Evolutionary conservation across 768 basidiomycete genomes (phyloP).

Genomic region (Russula lepida): DNA sequence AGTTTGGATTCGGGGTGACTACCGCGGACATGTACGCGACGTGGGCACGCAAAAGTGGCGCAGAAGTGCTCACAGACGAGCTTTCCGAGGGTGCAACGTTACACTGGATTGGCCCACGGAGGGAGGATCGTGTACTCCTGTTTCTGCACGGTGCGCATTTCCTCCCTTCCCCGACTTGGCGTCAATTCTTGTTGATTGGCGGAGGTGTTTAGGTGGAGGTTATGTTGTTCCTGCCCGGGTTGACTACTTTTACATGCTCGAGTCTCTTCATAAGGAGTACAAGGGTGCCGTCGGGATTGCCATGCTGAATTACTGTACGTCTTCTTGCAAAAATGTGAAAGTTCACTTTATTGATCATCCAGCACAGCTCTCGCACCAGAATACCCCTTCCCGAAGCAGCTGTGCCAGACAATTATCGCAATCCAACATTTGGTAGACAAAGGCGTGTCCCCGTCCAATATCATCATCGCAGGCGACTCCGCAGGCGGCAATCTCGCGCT

Average conservation of each 20-base stretch:
- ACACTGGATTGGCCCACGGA: conserved; percentile 9
- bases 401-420: conserved; percentile 9
- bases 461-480: conserved; percentile 19
- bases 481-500: conserved; percentile 17
- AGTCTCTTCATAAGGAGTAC: neutral
- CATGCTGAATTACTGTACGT: conserved; percentile 5
- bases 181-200: neutral
- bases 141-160: conserved; percentile 2
- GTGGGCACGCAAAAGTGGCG: neutral
- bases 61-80: neutral
- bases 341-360: neutral
- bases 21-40: neutral
- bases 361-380: neutral
- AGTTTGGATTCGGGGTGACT: neutral
- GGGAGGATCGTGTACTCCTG: neutral
- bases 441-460: conserved; percentile 19
- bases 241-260: neutral
- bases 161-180: too few relatives aligned
- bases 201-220: conserved; percentile 1
- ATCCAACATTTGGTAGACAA: conserved; percentile 15
- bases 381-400: neutral
- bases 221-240: neutral
- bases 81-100: conserved; percentile 3
- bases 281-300: conserved; percentile 1
- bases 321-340: neutral